Evolutionary conservation across 176 grass and related monocot species (phyloP).

Genomic region (Carex parvula): DNA sequence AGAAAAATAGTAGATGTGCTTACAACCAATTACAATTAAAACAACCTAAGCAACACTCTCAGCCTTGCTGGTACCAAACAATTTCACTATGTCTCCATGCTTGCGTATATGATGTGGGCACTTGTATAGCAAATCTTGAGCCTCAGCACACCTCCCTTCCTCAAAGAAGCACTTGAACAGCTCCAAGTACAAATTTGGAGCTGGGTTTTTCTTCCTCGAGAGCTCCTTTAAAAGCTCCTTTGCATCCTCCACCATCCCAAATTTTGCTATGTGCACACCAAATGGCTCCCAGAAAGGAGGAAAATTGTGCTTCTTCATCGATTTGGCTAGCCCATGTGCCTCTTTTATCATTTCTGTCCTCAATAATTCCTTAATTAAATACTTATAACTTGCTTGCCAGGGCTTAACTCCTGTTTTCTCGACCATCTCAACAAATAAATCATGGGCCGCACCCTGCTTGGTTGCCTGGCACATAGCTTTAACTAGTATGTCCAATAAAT

Average conservation of each 20-base stretch:
- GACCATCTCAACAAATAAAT: conserved; percentile 68
- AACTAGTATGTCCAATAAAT: conserved; percentile 65
- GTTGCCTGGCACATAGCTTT: conserved; percentile 54
- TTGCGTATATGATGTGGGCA: conserved; percentile 80
- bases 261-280: conserved; percentile 56
- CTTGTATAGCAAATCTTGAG: conserved; percentile 73
- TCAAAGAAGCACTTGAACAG: conserved; percentile 69
- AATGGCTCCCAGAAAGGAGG: conserved; percentile 68
- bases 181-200: conserved; percentile 41
- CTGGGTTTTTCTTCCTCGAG: conserved; percentile 38
- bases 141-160: conserved; percentile 70
- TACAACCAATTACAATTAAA: not conserved
- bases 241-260: conserved; percentile 68
- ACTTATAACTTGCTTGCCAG: conserved; percentile 61
- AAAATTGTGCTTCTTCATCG: conserved; percentile 58
- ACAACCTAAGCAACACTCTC: conserved; percentile 33
- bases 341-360: conserved; percentile 56
- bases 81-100: conserved; percentile 40
- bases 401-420: conserved; percentile 47
- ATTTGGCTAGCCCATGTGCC: conserved; percentile 54
- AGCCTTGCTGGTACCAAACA: conserved; percentile 55
- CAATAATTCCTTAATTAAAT: conserved; percentile 58
- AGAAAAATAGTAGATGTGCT: not conserved
- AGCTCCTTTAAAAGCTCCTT: conserved; percentile 65
- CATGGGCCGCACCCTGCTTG: conserved; percentile 43